A percentile compares a stretch with the other conserved stretches of the same genome.
These are phyloP conservation scores for Lentinula raphanica DNA, from an alignment of 768 basidiomycete species.

Conservation along the genomic window DNA sequence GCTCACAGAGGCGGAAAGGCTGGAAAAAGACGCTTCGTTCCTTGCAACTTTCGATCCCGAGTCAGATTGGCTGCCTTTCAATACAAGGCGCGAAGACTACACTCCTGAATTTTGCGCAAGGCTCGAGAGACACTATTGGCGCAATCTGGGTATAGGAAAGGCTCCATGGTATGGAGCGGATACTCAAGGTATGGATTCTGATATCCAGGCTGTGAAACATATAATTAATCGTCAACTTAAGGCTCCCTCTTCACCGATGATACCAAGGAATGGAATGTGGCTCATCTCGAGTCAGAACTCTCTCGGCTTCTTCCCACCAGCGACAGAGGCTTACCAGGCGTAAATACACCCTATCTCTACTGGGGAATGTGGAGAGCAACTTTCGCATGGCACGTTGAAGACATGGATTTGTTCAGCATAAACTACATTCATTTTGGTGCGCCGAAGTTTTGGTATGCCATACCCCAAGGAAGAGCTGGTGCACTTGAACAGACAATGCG, in stretches of 20 bases:
- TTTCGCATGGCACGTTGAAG: conserved; percentile 99
- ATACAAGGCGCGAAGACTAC: conserved; percentile 72
- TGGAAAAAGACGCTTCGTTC: conserved; percentile 50
- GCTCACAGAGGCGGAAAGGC: conserved; percentile 45
- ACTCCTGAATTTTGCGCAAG: conserved; percentile 83
- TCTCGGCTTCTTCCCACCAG: conserved; percentile 70
- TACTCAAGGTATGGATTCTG: conserved; percentile 62
- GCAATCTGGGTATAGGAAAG: conserved; percentile 81
- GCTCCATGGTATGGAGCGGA: conserved; percentile 99
- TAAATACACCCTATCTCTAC: conserved; percentile 96
- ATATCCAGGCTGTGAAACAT: neutral
- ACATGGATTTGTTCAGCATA: conserved; percentile 98
- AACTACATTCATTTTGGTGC: conserved; percentile 99
- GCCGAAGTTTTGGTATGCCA: conserved; percentile 94
- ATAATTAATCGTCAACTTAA: conserved; percentile 15
- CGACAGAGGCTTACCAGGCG: conserved; percentile 77
- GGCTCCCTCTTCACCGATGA: conserved; percentile 70
- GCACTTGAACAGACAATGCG: conserved; percentile 89
- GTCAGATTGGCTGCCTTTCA: conserved; percentile 74
- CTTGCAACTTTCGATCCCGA: conserved; percentile 67
- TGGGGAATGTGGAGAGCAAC: conserved; percentile 99
- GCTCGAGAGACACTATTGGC: conserved; percentile 88
- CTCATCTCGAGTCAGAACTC: conserved; percentile 79
- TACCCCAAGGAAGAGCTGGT: conserved; percentile 80
- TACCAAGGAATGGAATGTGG: conserved; percentile 86